Evolutionary conservation across 495 filamentous ascomycete genomes (phyloP), one percentile per base, ranked within the genome.

Genomic region (Lophiotrema nucula): DNA sequence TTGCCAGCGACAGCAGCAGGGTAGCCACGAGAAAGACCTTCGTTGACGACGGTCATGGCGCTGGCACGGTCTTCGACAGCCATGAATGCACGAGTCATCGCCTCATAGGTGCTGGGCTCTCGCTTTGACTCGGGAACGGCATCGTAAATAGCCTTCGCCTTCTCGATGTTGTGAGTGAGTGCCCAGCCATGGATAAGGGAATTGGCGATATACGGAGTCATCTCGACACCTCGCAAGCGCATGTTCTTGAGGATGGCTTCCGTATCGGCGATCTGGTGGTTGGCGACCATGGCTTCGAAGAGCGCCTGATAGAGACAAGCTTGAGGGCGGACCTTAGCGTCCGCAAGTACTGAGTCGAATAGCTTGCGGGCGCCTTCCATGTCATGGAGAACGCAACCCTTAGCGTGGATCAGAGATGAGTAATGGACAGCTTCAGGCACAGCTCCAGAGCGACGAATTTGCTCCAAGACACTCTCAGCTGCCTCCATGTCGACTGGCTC

Each of bases 151-250:
- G 78, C 76, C 72, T 86, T 83, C 33, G 90, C 88, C 71, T 89
- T 90, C 48, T 70, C 73, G 23, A 98, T 88, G 52, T 91, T 81
- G 72, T 86, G 87, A 70, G 88, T 88, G 25, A 82, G 76, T 31
- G 95, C 90, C 93, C 93, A 98, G 58, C 93, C 93, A 65, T 97
- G 90, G 69, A 98, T 98, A n/a, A 98, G 83, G 1, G 90, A 95
- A 77, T 98, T 98, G 65, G 95, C 93, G 64, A 98, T 97, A 74
- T 98, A 98, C 1, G 93, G 87, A 3, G 95, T 97, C 80, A 97
- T 84, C 51, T 89, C 87, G 11, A 97, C 84, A 41, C 82, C 74
- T 47, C 80, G 81, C 18, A 72, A 60, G 19, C 74, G 72, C 93
- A 98, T 97, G 49, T 87, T 76, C 19, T 75, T 72, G 19, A 97